phyloP scores from a whole-genome alignment of 164 flowering plant genomes.

The Macadamia integrifolia region DNA sequence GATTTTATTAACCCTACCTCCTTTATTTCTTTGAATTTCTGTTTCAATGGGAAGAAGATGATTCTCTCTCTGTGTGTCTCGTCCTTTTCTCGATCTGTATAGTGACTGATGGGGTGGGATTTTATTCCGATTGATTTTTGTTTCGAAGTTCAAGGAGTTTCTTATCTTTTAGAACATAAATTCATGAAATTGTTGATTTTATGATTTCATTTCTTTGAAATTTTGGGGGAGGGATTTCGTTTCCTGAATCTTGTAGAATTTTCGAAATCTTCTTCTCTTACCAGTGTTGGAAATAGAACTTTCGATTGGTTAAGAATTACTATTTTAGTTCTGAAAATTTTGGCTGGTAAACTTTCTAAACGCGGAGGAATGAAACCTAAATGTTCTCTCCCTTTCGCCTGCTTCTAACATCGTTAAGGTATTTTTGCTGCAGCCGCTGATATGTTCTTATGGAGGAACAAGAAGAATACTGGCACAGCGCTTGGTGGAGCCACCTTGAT shows the following conservation, averaged over 20 bases:
- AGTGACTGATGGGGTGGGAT: background rate
- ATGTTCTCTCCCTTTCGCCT: too few species aligned
- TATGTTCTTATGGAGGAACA: slow-evolving; percentile 91
- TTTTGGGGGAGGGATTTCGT: too few species aligned
- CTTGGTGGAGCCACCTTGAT: slow-evolving; percentile 70
- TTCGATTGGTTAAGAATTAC: too few species aligned
- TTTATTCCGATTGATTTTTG: slow-evolving; percentile 3
- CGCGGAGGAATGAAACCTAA: too few species aligned
- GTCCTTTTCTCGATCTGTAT: background rate
- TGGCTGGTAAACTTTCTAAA: too few species aligned
- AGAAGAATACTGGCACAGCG: slow-evolving; percentile 70
- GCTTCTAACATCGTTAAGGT: background rate
- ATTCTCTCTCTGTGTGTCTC: background rate
- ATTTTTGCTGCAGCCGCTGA: slow-evolving; percentile 64
- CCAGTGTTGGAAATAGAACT: too few species aligned
- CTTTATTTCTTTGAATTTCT: background rate
- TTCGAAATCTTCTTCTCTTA: too few species aligned
- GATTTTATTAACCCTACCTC: background rate
- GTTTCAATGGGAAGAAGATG: background rate
- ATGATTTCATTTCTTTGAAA: too few species aligned
- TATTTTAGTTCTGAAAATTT: too few species aligned
- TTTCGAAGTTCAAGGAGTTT: background rate
- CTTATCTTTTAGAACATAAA: too few species aligned
- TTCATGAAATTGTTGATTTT: too few species aligned
- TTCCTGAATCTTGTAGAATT: background rate